Evolutionary conservation across 768 basidiomycete genomes (phyloP).

Genomic region (Pleurotus giganteus): DNA sequence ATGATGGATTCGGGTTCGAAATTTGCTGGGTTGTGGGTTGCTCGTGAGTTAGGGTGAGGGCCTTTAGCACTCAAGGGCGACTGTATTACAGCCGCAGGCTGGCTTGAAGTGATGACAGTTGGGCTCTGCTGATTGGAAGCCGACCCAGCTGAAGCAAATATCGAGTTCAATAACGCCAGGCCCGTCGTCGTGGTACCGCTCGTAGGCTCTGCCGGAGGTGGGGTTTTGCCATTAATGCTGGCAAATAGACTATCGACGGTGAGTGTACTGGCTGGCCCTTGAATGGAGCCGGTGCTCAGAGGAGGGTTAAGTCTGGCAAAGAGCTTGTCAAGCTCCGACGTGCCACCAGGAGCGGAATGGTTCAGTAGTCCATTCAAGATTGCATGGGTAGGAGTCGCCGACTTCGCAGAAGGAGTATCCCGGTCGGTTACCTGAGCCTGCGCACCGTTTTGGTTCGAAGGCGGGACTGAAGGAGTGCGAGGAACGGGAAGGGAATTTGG

Average conservation of each 20-base stretch:
- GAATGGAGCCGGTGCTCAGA: conserved; percentile 13
- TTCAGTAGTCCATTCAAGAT: not conserved
- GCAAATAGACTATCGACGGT: conserved; percentile 2
- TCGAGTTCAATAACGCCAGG: conserved; percentile 58
- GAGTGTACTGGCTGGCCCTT: conserved; percentile 17
- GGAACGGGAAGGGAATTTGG: conserved; percentile 50
- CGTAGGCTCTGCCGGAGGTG: conserved; percentile 21
- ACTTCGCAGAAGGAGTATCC: not conserved
- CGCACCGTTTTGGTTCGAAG: conserved; percentile 8
- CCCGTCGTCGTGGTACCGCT: conserved; percentile 41
- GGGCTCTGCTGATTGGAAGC: conserved; percentile 13
- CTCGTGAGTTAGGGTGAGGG: conserved; percentile 15
- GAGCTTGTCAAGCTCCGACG: conserved; percentile 46
- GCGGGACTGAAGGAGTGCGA: conserved; percentile 24
- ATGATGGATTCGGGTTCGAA: conserved; percentile 21
- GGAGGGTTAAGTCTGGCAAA: conserved; percentile 40
- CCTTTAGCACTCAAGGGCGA: conserved; percentile 9
- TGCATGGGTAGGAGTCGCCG: not conserved
- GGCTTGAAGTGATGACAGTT: conserved; percentile 5
- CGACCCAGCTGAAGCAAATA: conserved; percentile 67
- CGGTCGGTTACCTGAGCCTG: not conserved
- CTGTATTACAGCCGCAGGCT: not conserved
- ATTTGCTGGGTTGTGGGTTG: conserved; percentile 13
- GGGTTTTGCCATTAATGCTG: conserved; percentile 17
- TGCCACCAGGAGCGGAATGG: conserved; percentile 20